Conservation (phyloP, 208 protist genomes). For the Acanthamoeba sp. region DNA sequence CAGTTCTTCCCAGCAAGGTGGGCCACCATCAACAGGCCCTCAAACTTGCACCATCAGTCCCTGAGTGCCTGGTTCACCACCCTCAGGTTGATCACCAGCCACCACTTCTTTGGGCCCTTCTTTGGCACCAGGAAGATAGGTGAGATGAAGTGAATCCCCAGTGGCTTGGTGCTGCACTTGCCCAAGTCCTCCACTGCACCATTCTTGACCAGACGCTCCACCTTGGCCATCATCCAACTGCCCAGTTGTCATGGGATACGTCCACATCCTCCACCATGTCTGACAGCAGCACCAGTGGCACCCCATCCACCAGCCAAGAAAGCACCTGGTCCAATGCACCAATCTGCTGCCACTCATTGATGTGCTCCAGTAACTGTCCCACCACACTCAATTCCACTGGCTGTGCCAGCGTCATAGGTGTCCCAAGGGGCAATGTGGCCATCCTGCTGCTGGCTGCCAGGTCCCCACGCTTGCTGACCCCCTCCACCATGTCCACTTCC, state of each 20-base stretch:
- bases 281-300: not conserved
- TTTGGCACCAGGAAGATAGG: constrained; percentile 4
- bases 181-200: not conserved
- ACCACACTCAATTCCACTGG: too few species aligned
- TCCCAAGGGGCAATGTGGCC: too few species aligned
- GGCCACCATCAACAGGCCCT: not conserved
- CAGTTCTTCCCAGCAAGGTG: not conserved
- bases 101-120: constrained; percentile 14
- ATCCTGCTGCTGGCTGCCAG: too few species aligned
- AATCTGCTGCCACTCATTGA: not conserved
- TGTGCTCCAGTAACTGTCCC: too few species aligned
- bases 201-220: not conserved
- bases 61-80: not conserved
- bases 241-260: not conserved
- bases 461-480: too few species aligned
- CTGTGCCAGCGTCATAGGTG: too few species aligned
- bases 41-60: not conserved
- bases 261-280: too few species aligned
- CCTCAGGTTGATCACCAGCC: not conserved
- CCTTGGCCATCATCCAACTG: not conserved
- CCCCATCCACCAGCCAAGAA: not conserved
- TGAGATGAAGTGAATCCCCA: not conserved
- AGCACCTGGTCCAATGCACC: not conserved
- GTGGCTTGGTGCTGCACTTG: not conserved
- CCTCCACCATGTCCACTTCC: too few species aligned